Evolutionary conservation across 1,284 basidiomycete genomes (phyloP).

Genomic region (Apiotrichum brassicae): DNA sequence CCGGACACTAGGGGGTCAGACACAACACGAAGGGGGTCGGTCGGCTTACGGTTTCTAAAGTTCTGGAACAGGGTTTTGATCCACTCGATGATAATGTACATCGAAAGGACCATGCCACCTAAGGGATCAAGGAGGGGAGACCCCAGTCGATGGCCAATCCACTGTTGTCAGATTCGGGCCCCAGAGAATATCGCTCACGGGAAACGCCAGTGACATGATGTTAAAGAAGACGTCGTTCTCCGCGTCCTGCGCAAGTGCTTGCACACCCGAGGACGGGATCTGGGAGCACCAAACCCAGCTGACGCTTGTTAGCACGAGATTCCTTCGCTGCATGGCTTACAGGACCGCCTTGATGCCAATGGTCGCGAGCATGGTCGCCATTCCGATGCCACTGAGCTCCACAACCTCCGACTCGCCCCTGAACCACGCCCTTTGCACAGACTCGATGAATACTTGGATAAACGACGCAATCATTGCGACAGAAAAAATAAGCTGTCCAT

Average conservation of each 20-base stretch:
- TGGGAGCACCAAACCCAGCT: slow-evolving; percentile 47
- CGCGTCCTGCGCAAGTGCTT: slow-evolving; percentile 50
- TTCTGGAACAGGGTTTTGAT: slow-evolving; percentile 48
- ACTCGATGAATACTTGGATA: slow-evolving; percentile 50
- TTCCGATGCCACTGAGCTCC: slow-evolving; percentile 42
- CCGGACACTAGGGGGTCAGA: slow-evolving; percentile 32
- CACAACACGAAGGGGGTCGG: neutral
- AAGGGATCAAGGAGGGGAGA: slow-evolving; percentile 48
- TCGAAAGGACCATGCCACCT: slow-evolving; percentile 49
- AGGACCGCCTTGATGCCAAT: slow-evolving; percentile 52
- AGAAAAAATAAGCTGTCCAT: slow-evolving; percentile 49
- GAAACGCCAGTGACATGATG: slow-evolving; percentile 53
- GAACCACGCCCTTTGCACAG: slow-evolving; percentile 42
- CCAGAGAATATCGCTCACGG: slow-evolving; percentile 40
- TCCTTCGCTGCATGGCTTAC: slow-evolving; percentile 23
- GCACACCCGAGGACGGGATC: slow-evolving; percentile 43
- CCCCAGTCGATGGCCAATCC: slow-evolving; percentile 35
- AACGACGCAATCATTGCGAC: slow-evolving; percentile 55
- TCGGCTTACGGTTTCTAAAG: slow-evolving; percentile 43
- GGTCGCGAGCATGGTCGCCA: slow-evolving; percentile 52
- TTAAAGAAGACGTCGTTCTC: slow-evolving; percentile 55
- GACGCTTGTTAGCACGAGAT: neutral
- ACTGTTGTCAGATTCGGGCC: slow-evolving; percentile 26
- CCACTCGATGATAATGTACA: slow-evolving; percentile 49
- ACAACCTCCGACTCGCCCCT: slow-evolving; percentile 30